Base-by-base conservation (phyloP, 208 protist genomes). In the Porcisia hertigi region DNA sequence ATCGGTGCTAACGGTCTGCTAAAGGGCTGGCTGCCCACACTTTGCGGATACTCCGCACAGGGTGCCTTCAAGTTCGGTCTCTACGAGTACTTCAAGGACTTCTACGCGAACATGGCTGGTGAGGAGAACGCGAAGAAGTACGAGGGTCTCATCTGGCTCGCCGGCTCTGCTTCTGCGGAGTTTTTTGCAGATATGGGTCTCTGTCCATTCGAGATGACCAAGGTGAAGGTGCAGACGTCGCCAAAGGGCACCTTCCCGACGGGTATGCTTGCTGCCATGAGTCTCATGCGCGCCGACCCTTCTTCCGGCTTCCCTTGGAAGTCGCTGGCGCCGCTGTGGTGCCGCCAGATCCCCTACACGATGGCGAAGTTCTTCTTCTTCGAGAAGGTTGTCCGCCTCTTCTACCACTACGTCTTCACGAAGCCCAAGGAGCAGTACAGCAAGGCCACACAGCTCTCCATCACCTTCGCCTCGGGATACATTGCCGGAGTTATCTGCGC, bases 171-270 rank as follows among this genome's bases (percentile, higher is more conserved):
- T 34, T 97, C 89, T n/a, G 98, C 98, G 49, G 98, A 99, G 86
- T 98, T 99, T 86, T 95, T 99, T 70, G 98, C 98, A n/a, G 97
- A 99, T 71, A 90, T 99, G 76, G 92, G 87, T 23, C 91, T 99
- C 0, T 99, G 97, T 90, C 98, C 98, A 58, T 89, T 98, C 67
- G 98, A 99, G 85, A 96, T 94, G 87, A 81, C 93, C 49, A 98
- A 98, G 86, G 92, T 99, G 75, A 90, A 94, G 79, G 81, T 99
- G 53, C 94, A 98, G 87, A 98, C 96, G 60, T 92, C 88, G 25
- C 83, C 91, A 70, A 84, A 75, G 53, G 92, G 92, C 39, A 94
- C 89, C 55, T 98, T 95, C 79, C 92, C 94, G 52, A 94, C 92
- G 12, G 71, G 41, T 49, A 84, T 97, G 64, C 72, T 85, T 18